phyloP scores from a whole-genome alignment of 2,329 filamentous ascomycete genomes.

The Raffaelea deltoideospora region DNA sequence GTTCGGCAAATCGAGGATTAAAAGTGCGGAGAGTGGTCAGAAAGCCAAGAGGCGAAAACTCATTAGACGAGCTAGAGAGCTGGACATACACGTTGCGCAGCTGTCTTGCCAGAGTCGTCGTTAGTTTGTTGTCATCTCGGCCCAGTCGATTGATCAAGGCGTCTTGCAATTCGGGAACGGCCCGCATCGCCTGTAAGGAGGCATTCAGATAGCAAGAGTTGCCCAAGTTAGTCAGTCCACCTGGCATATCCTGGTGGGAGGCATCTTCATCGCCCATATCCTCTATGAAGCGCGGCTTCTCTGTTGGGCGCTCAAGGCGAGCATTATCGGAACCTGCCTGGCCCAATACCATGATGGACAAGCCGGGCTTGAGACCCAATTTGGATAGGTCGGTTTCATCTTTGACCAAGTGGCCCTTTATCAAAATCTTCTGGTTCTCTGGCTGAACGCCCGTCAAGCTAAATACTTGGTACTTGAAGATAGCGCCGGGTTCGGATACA shows the following conservation, averaged over 20 bases:
- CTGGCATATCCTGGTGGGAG: conserved; percentile 67
- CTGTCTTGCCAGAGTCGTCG: conserved; percentile 59
- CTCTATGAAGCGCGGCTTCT: conserved; percentile 77
- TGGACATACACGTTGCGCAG: conserved; percentile 73
- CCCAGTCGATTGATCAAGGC: conserved; percentile 49
- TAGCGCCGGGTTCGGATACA: conserved; percentile 67
- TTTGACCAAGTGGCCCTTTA: conserved; percentile 90
- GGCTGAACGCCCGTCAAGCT: conserved; percentile 93
- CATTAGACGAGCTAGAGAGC: conserved; percentile 78
- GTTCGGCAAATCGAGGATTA: conserved; percentile 90
- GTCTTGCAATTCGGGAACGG: conserved; percentile 80
- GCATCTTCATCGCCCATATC: conserved; percentile 95
- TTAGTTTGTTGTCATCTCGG: too few relatives aligned
- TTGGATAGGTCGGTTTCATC: conserved; percentile 80
- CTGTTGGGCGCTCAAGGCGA: conserved; percentile 56
- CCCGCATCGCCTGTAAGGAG: conserved; percentile 77
- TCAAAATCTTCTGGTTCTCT: conserved; percentile 85
- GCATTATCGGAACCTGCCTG: conserved; percentile 55
- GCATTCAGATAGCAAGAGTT: conserved; percentile 99
- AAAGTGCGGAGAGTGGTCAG: conserved; percentile 61
- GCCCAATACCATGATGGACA: conserved; percentile 93
- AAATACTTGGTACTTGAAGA: conserved; percentile 90
- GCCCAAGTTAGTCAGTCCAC: conserved; percentile 79
- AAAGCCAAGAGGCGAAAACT: conserved; percentile 74
- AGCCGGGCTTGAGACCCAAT: conserved; percentile 71